Evolutionary conservation across 768 basidiomycete genomes (phyloP), one percentile per base, ranked within the genome.

Genomic region (Mycena kentingensis): DNA sequence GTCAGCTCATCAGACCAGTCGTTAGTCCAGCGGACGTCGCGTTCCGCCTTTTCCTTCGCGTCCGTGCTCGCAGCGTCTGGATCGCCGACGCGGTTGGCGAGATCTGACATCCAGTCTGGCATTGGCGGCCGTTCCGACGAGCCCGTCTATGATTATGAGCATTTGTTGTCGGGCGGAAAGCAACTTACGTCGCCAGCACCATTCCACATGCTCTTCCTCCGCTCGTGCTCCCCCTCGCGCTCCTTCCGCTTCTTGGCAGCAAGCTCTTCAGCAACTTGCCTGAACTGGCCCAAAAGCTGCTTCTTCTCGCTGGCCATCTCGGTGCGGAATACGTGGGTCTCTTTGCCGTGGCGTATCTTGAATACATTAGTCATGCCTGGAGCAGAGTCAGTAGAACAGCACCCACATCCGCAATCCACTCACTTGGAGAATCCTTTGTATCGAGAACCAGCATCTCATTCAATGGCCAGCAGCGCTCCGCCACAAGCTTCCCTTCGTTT

Each of bases 391-490:
- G 60, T 31, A 53, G 24, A 18, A 24, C 31, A 6, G 11, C 35
- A 25, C 2, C 45, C 21, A 16, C 49, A 28, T 39, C 26, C 25
- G 39, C 32, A 44, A 15, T 59, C 7, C 22, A 72, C 86, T 58
- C 51, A 95, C 95, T 87, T 5, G 92, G 79, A 3, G 93, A 88
- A 69, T 98, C 97, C 69, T 98, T 98, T 28, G 96, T 92, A 67
- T 99, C 97, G 18, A 96, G 79, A 0, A 98, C 93, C 31, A 96
- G 72, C 80, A 98, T 92, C 68, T 99, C 97, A 60, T 84, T 90
- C 65, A 98, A 73, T 7, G 87, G 82, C 91, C 94, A 99, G 67
- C 93, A 98, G 58, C 83, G 77, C 63, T 98, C 96, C 0, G 96
- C 97, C 2, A 96, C 90, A 29, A 98, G 77, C 67, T 92, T 88